Base-by-base conservation (phyloP, 1,284 basidiomycete species). In the Ustilago xerochloae region DNA sequence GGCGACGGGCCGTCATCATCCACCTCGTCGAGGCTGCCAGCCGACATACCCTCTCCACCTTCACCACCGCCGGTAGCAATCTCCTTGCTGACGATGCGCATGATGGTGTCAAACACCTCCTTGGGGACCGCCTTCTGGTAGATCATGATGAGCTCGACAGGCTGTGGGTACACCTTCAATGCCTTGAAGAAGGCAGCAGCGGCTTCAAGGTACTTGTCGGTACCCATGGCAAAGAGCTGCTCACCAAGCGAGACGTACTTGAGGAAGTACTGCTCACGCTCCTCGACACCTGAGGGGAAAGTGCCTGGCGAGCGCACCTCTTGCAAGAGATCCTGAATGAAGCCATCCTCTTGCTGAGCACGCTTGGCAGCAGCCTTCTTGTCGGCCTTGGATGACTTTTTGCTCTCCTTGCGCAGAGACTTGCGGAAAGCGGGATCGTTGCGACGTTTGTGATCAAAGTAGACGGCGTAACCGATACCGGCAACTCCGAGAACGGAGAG, bases 381-480 rank as follows among this genome's bases (percentile, higher is more conserved):
- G 12, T 88, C 87, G n/a, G 88, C 88, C 81, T 92, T 88, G 20
- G 90, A 89, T 24, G 90, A 85, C 51, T 83, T 84, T 55, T 85
- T 86, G 58, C 82, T 80, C 47, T 87, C 89, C 86, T 92, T 92
- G 87, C 94, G 94, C 68, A 99, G 89, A 84, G 89, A 90, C 87
- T 90, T 94, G 85, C 96, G 90, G 89, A 99, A 99, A 13, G 88
- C 87, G 38, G 88, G 86, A 84, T 97, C 93, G 85, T 92, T 94
- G 80, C 94, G 89, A 61, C 96, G 90, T 87, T 90, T 92, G 88
- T 97, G 91, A 88, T 99, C 96, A 84, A 98, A 99, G 87, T 95
- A 98, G 62, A 80, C 38, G 13, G 82, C 82, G 54, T 83, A 83
- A 10, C 81, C 82, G 35, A 82, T 38, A n/a, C 75, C 73, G 9